Evolutionary conservation across 371 early-diverging fungal species (phyloP).

Genomic region (Mortierella sp.): DNA sequence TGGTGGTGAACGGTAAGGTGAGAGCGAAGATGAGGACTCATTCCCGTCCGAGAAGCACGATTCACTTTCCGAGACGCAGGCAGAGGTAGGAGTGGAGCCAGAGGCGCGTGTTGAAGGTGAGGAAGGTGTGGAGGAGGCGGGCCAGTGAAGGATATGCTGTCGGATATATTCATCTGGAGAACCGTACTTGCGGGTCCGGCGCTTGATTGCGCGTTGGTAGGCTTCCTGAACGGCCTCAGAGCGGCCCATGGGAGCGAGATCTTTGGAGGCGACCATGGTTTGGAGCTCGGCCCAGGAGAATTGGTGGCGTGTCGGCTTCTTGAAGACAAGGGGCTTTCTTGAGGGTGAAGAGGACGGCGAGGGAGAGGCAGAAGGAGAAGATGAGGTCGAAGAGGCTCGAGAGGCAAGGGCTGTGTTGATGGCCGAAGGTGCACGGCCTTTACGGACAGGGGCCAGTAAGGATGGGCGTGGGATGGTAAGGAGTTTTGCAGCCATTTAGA

Average conservation of each 20-base stretch:
- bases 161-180: slow-evolving; percentile 51
- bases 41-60: slow-evolving; percentile 29
- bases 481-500: background rate
- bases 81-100: background rate
- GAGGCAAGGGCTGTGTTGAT: no score
- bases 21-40: slow-evolving; percentile 27
- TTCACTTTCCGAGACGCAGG: background rate
- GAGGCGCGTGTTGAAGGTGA: slow-evolving; percentile 18
- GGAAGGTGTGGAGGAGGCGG: slow-evolving; percentile 1
- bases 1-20: slow-evolving; percentile 15
- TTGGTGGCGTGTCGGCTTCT: slow-evolving; percentile 47
- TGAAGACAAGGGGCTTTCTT: slow-evolving; percentile 42
- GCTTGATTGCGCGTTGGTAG: slow-evolving; percentile 44
- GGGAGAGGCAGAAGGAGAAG: background rate
- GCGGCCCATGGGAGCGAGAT: slow-evolving; percentile 42
- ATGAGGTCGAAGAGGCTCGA: background rate
- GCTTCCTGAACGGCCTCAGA: slow-evolving; percentile 42
- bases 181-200: slow-evolving; percentile 40
- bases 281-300: slow-evolving; percentile 41
- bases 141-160: slow-evolving; percentile 48
- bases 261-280: slow-evolving; percentile 41
- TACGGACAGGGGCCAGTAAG: no score
- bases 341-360: slow-evolving; percentile 11
- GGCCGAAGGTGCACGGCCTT: no score
- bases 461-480: no score